Evolutionary conservation across 805 yeast species (phyloP), one percentile per base, ranked within the genome.

Genomic region (Hanseniaspora clermontiae): DNA sequence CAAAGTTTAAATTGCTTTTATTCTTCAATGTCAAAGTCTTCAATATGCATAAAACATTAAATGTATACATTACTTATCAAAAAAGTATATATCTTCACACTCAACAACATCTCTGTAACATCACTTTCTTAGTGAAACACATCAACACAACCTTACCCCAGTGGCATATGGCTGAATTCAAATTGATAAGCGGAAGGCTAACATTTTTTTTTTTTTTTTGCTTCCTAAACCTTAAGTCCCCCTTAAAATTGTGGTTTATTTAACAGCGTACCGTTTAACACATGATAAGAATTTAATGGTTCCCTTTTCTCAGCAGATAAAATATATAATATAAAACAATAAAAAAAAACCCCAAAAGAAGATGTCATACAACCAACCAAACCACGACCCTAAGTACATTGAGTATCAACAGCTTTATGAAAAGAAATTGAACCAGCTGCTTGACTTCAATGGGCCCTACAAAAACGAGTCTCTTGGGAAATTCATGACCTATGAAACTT

Each of bases 341-440:
- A 36, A 14, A 12, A 12, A 36, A 36, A 10, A 36, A 32, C 5
- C 32, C 32, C 32, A 31, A 46, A 58, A 49, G 57, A 58, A 4
- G 24, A 59, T 49, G 61, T 56, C 14, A 54, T 77, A 76, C 55
- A 73, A 78, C 1, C 69, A 64, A 52, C 59, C 70, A 49, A 80
- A 75, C 65, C 67, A 68, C 46, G 68, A 67, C 24, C 95, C 95
- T 3, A 80, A 77, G 43, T 82, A 86, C 62, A 84, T 85, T 64
- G 88, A 89, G 60, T 79, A 87, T 46, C 89, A 86, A 65, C 75
- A 78, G 42, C 77, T 88, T 57, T 88, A 83, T 65, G 83, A 80
- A 60, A 77, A 79, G 63, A 75, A 96, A 48, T 72, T 89, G 19
- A 59, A 75, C 88, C 46, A 95, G 84, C 62, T 88, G 88, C 73